Evolutionary conservation across 2,329 filamentous ascomycete species (phyloP).

Genomic region (Ceratocystis huliohia): DNA sequence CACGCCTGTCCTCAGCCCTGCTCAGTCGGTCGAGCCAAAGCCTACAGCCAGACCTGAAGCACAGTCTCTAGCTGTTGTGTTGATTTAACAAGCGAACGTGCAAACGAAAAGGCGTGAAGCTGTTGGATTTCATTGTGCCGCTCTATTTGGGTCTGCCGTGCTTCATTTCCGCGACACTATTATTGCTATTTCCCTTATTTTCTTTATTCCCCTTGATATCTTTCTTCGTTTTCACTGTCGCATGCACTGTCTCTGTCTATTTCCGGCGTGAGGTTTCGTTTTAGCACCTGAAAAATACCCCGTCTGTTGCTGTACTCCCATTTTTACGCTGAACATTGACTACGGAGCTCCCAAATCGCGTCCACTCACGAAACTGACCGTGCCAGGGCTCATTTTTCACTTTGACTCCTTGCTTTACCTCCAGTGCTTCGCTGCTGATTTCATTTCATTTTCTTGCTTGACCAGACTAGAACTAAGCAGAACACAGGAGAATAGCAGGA

Average conservation of each 20-base stretch:
- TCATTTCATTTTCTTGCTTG: background rate
- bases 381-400: constrained; percentile 7
- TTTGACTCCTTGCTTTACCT: constrained; percentile 6
- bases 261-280: constrained; percentile 17
- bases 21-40: too few species aligned
- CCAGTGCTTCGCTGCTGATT: background rate
- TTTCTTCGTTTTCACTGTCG: constrained; percentile 19
- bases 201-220: background rate
- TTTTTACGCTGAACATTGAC: background rate
- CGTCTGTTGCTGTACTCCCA: background rate
- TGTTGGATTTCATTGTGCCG: background rate
- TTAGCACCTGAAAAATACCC: background rate
- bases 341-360: constrained; percentile 7
- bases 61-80: background rate
- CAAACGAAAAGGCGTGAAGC: background rate
- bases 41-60: background rate
- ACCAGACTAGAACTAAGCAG: background rate
- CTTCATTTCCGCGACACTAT: background rate
- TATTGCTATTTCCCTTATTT: background rate
- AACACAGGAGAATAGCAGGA: too few species aligned
- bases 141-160: background rate
- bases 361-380: constrained; percentile 12
- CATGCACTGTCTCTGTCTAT: constrained; percentile 21
- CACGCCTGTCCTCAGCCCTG: background rate
- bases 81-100: background rate